phyloP scores from a whole-genome alignment of 495 filamentous ascomycete species.

The Friedmanniomyces endolithicus region DNA sequence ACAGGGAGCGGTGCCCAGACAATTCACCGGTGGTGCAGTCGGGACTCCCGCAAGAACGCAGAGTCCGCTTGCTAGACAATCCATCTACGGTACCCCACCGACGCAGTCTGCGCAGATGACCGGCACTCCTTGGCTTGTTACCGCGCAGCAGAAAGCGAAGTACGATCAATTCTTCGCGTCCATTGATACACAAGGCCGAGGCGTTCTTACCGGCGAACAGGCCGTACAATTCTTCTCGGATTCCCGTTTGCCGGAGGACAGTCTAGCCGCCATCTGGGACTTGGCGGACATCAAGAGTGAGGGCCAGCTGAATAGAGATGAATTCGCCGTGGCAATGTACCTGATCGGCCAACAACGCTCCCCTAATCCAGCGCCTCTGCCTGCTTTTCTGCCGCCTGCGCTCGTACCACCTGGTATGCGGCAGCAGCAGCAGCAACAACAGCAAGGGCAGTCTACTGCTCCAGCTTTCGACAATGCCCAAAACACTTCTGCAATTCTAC shows the following conservation, averaged over 20 bases:
- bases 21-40: slow-evolving; percentile 47
- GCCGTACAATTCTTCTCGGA: slow-evolving; percentile 92
- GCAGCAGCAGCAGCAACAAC: slow-evolving; percentile 34
- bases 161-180: slow-evolving; percentile 77
- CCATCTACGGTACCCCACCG: slow-evolving; percentile 34
- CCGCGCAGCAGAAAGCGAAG: slow-evolving; percentile 64
- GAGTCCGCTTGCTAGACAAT: slow-evolving; percentile 56
- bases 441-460: slow-evolving; percentile 36
- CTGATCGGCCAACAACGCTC: slow-evolving; percentile 76
- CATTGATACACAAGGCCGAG: slow-evolving; percentile 64
- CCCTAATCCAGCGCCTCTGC: slow-evolving; percentile 35
- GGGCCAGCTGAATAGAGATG: slow-evolving; percentile 71
- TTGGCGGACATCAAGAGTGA: slow-evolving; percentile 87
- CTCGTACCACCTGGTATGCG: slow-evolving; percentile 86
- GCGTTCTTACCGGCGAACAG: slow-evolving; percentile 82
- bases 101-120: slow-evolving; percentile 50
- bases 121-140: slow-evolving; percentile 70
- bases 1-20: slow-evolving; percentile 47
- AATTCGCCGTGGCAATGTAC: slow-evolving; percentile 97
- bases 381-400: slow-evolving; percentile 60
- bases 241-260: slow-evolving; percentile 78
- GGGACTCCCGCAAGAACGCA: slow-evolving; percentile 46
- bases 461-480: slow-evolving; percentile 41
- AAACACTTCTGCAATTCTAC: slow-evolving; percentile 32
- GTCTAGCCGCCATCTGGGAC: slow-evolving; percentile 93